Conservation (phyloP, 164 flowering plant genomes). For the Aristolochia californica region DNA sequence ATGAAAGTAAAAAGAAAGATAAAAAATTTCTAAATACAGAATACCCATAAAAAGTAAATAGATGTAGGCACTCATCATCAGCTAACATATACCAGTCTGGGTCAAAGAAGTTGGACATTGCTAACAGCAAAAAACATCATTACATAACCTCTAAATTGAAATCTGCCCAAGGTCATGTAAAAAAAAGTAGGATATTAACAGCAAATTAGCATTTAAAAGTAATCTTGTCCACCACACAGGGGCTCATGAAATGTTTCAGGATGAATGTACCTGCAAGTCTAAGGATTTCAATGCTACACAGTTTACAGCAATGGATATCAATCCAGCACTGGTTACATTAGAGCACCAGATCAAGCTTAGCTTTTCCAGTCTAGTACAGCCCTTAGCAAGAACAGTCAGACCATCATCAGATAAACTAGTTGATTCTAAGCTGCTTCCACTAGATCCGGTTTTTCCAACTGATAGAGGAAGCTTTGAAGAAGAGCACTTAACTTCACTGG, state of each 20-base stretch:
- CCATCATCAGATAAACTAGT: slow-evolving; percentile 64
- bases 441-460: slow-evolving; percentile 23
- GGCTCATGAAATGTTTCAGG: neutral
- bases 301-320: slow-evolving; percentile 53
- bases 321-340: slow-evolving; percentile 47
- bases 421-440: slow-evolving; percentile 24
- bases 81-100: too few relatives aligned
- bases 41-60: too few relatives aligned
- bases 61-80: too few relatives aligned
- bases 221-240: too few relatives aligned
- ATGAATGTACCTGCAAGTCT: slow-evolving; percentile 65
- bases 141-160: too few relatives aligned
- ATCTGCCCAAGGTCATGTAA: too few relatives aligned
- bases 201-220: too few relatives aligned
- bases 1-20: too few relatives aligned
- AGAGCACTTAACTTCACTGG: slow-evolving; percentile 14
- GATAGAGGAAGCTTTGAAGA: slow-evolving; percentile 18
- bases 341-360: slow-evolving; percentile 92
- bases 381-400: slow-evolving; percentile 42
- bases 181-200: too few relatives aligned
- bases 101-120: too few relatives aligned
- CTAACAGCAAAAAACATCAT: too few relatives aligned
- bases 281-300: slow-evolving; percentile 49
- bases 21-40: too few relatives aligned
- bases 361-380: slow-evolving; percentile 56